phyloP scores from a whole-genome alignment of 345 rosid genomes.

The Salix purpurea region DNA sequence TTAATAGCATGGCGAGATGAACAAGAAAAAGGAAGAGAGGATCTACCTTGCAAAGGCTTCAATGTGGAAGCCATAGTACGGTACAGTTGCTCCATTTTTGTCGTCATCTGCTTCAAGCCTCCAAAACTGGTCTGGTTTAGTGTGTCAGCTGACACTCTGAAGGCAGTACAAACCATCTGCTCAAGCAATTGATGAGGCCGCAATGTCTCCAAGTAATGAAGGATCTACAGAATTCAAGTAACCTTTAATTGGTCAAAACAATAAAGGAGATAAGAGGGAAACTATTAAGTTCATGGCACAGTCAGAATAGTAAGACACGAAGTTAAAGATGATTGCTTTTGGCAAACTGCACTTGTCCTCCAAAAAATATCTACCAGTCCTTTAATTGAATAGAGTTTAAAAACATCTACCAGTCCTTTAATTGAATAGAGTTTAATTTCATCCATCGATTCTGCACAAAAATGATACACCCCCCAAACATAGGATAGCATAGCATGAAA shows the following conservation, averaged over 20 bases:
- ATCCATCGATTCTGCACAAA: neutral
- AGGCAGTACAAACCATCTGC: constrained; percentile 94
- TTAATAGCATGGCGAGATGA: constrained; percentile 2
- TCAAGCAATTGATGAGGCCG: constrained; percentile 88
- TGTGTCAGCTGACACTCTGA: constrained; percentile 89
- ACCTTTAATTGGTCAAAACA: constrained; percentile 12
- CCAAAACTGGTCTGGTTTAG: constrained; percentile 68
- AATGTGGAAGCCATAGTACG: constrained; percentile 53
- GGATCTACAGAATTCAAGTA: constrained; percentile 43
- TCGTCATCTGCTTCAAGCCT: constrained; percentile 63
- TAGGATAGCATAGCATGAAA: neutral
- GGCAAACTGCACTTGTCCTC: neutral
- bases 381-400: too few relatives aligned
- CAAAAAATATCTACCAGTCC: neutral
- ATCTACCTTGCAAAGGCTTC: constrained; percentile 59
- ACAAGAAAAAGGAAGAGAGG: neutral
- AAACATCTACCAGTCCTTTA: neutral
- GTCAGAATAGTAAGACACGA: neutral
- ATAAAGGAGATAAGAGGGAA: neutral
- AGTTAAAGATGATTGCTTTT: neutral
- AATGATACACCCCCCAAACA: neutral
- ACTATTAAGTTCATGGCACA: neutral
- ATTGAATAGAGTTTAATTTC: neutral
- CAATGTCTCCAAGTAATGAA: constrained; percentile 90
- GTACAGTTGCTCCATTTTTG: constrained; percentile 72